Evolutionary conservation across 257 asterid genomes (phyloP).

Genomic region (Plantago elongata): DNA sequence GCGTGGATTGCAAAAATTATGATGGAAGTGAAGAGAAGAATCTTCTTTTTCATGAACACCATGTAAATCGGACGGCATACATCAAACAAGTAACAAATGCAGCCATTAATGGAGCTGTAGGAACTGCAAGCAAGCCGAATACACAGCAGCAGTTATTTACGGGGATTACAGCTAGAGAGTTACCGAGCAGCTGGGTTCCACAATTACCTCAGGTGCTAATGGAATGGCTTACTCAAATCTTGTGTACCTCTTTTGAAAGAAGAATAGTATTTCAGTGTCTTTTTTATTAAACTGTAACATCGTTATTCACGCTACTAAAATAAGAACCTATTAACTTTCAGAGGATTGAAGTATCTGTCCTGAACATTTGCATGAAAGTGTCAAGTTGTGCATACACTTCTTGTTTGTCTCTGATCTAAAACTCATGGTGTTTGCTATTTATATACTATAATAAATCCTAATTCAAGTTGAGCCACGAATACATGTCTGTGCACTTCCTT

Average conservation of each 20-base stretch:
- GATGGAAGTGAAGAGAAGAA: slow-evolving; percentile 64
- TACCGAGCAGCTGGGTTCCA: slow-evolving; percentile 24
- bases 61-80: slow-evolving; percentile 24
- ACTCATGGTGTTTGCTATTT: no score
- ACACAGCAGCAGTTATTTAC: slow-evolving; percentile 29
- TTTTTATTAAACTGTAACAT: not conserved
- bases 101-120: slow-evolving; percentile 45
- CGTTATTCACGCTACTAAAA: slow-evolving; percentile 4
- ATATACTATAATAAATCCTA: not conserved
- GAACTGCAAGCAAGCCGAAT: slow-evolving; percentile 37
- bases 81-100: slow-evolving; percentile 43
- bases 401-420: no score
- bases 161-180: slow-evolving; percentile 25
- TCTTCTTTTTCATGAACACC: slow-evolving; percentile 36
- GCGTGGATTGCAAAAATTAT: slow-evolving; percentile 64
- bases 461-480: not conserved
- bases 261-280: not conserved
- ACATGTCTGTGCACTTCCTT: not conserved
- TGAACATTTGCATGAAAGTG: no score
- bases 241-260: not conserved
- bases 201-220: slow-evolving; percentile 39
- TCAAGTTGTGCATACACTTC: no score
- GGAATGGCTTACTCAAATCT: slow-evolving; percentile 4
- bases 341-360: not conserved
- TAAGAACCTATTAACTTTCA: not conserved